Evolutionary conservation across 495 filamentous ascomycete genomes (phyloP).

Genomic region (Achaetomiella virescens): DNA sequence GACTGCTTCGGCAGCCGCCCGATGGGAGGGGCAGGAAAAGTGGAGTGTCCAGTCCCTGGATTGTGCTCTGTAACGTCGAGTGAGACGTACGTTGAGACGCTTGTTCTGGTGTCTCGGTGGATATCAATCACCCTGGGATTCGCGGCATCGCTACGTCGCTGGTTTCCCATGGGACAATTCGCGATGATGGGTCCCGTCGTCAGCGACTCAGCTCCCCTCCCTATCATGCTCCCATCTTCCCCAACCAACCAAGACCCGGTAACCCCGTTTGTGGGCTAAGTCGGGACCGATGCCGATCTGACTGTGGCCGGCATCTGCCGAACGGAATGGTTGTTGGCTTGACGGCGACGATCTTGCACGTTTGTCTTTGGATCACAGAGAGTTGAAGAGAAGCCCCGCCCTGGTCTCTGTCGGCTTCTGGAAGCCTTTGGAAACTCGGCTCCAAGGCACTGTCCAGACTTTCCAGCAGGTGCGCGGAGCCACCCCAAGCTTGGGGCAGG

Average conservation of each 20-base stretch:
- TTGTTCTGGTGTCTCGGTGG: too few relatives aligned
- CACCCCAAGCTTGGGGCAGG: neutral
- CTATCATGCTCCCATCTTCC: neutral
- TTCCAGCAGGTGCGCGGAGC: neutral
- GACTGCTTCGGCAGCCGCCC: neutral
- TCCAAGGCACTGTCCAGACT: neutral
- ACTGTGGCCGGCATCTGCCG: neutral
- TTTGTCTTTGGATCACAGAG: too few relatives aligned
- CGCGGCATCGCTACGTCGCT: neutral
- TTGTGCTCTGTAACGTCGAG: too few relatives aligned
- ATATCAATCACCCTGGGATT: too few relatives aligned
- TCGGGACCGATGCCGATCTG: constrained; percentile 1
- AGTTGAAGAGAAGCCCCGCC: neutral
- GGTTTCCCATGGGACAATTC: neutral
- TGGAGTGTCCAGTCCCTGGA: too few relatives aligned
- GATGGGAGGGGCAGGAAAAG: neutral
- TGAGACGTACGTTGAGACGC: too few relatives aligned
- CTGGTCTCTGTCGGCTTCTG: neutral
- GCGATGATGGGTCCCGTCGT: too few relatives aligned
- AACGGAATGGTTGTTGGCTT: neutral
- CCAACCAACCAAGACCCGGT: neutral
- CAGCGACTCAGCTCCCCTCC: neutral
- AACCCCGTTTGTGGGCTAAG: constrained; percentile 1
- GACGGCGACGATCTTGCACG: neutral
- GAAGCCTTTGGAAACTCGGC: neutral